Conservation (phyloP, 495 filamentous ascomycete species). For the Aspergillus affinis region DNA sequence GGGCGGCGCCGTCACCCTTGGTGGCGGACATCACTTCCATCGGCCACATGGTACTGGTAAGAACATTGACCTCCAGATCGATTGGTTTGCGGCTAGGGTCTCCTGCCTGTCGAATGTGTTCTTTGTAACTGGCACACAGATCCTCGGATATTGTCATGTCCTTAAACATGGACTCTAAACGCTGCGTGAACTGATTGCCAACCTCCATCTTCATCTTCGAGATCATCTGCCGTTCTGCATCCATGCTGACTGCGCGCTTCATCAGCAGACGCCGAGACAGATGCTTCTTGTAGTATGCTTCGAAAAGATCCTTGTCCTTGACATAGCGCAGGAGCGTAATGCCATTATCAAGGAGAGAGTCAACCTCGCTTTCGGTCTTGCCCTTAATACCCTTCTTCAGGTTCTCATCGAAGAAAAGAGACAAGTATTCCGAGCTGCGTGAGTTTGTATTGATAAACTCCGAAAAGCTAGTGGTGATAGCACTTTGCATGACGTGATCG, state of each 20-base stretch:
- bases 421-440: conserved; percentile 86
- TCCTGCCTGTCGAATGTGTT: conserved; percentile 61
- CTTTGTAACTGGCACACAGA: conserved; percentile 71
- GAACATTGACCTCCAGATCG: conserved; percentile 78
- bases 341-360: conserved; percentile 82
- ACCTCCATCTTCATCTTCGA: conserved; percentile 93
- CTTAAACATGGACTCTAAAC: conserved; percentile 97
- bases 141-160: conserved; percentile 93
- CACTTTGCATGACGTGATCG: conserved; percentile 76
- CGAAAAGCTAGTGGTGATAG: conserved; percentile 78
- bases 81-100: conserved; percentile 66
- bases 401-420: conserved; percentile 95
- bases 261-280: conserved; percentile 81
- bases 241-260: conserved; percentile 81
- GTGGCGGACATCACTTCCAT: conserved; percentile 73
- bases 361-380: conserved; percentile 89
- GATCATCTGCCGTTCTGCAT: conserved; percentile 94
- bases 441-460: conserved; percentile 88
- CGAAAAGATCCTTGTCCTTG: conserved; percentile 91
- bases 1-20: conserved; percentile 51
- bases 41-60: conserved; percentile 95
- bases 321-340: conserved; percentile 84
- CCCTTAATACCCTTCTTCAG: conserved; percentile 91
- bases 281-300: conserved; percentile 98
- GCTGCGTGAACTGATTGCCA: conserved; percentile 88